Evolutionary conservation across 2,329 filamentous ascomycete genomes (phyloP).

Genomic region (Cladosporium sp.): DNA sequence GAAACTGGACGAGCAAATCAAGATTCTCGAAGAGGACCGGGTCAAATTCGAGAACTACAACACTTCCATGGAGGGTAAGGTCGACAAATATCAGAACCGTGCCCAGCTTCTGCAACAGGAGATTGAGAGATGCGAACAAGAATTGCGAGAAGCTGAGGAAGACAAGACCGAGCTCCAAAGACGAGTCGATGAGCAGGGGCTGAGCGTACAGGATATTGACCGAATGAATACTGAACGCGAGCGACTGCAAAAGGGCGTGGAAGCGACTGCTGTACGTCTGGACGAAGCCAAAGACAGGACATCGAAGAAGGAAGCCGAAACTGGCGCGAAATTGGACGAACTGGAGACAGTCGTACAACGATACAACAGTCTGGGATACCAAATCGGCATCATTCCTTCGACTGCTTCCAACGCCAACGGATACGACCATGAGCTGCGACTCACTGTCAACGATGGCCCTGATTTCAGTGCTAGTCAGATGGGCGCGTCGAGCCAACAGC

Average conservation of each 20-base stretch:
- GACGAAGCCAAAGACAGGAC: conserved; percentile 83
- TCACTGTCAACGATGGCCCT: conserved; percentile 72
- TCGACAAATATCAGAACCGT: conserved; percentile 80
- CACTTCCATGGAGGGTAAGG: conserved; percentile 71
- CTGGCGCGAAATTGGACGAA: conserved; percentile 79
- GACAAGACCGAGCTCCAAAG: conserved; percentile 76
- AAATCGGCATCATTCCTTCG: conserved; percentile 82
- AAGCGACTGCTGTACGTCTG: conserved; percentile 67
- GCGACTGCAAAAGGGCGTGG: conserved; percentile 81
- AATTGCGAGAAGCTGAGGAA: conserved; percentile 74
- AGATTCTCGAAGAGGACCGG: conserved; percentile 90
- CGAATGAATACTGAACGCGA: conserved; percentile 96
- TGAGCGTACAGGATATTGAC: conserved; percentile 97
- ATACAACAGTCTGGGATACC: conserved; percentile 92
- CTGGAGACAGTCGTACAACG: conserved; percentile 84
- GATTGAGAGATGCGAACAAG: conserved; percentile 69
- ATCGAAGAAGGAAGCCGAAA: conserved; percentile 81
- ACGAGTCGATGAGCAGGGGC: conserved; percentile 84
- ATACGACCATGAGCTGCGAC: conserved; percentile 74
- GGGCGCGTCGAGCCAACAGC: conserved; percentile 39
- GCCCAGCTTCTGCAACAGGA: conserved; percentile 81
- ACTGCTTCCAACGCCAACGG: conserved; percentile 83
- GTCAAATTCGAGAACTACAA: conserved; percentile 96
- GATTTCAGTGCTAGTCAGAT: conserved; percentile 61
- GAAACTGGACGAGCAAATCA: conserved; percentile 81